These are phyloP conservation scores for Carex parvula DNA, from an alignment of 176 grass and related monocot species.

Conservation along the genomic window DNA sequence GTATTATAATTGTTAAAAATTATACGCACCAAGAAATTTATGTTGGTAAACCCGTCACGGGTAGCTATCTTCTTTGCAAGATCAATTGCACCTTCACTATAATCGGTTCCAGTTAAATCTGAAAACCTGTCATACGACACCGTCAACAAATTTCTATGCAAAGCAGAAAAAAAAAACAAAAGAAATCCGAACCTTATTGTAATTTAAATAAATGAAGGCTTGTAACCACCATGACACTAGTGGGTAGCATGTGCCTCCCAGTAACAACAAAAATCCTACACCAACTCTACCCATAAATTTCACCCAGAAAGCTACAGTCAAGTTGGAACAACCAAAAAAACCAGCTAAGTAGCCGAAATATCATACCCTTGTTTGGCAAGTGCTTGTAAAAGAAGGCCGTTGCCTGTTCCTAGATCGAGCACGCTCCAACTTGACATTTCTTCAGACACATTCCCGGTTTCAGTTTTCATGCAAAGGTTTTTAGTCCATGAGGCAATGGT, in stretches of 20 bases:
- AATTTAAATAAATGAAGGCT: background rate
- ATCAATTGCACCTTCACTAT: slow-evolving; percentile 89
- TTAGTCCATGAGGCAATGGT: slow-evolving; percentile 84
- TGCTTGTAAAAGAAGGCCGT: slow-evolving; percentile 80
- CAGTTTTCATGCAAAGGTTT: slow-evolving; percentile 51
- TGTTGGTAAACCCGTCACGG: slow-evolving; percentile 66
- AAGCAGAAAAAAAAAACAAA: background rate
- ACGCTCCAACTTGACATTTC: slow-evolving; percentile 57
- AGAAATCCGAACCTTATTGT: background rate
- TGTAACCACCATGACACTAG: background rate
- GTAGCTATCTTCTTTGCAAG: slow-evolving; percentile 75
- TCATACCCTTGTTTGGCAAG: slow-evolving; percentile 83
- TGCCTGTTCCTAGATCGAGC: slow-evolving; percentile 91
- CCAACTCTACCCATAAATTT: background rate
- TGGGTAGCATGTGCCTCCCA: background rate
- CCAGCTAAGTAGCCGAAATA: background rate
- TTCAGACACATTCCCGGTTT: slow-evolving; percentile 37
- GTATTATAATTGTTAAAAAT: background rate
- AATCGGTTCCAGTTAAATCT: slow-evolving; percentile 93
- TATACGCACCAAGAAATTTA: slow-evolving; percentile 71
- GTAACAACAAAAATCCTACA: background rate
- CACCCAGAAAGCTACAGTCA: background rate
- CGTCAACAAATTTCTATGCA: background rate
- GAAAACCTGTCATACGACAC: slow-evolving; percentile 46
- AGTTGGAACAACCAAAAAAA: background rate